Percentiles rank a stretch among this genome's conserved stretches.
These are phyloP conservation scores for Piper betle DNA, from an alignment of 164 flowering plant genomes.

Conservation along the genomic window DNA sequence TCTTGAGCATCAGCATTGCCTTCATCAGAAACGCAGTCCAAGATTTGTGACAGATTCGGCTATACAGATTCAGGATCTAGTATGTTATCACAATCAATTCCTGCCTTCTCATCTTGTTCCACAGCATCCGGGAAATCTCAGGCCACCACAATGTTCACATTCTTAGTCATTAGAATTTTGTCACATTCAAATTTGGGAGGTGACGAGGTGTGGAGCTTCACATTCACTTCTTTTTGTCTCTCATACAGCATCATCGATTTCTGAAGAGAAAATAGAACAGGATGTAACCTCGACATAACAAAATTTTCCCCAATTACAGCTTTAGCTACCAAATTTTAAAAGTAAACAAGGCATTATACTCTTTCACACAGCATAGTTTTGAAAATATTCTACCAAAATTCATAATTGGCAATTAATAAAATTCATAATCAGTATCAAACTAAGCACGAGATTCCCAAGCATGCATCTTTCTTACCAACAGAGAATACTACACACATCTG, in stretches of 20 bases:
- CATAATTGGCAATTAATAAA: too few species aligned
- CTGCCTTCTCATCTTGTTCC: slow-evolving; percentile 9
- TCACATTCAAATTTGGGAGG: slow-evolving; percentile 3
- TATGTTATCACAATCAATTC: neutral
- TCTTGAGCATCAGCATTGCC: too few species aligned
- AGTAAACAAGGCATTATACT: too few species aligned
- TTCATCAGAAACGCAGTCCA: neutral
- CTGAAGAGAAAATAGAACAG: slow-evolving; percentile 34
- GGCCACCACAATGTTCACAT: neutral
- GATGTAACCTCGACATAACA: too few species aligned
- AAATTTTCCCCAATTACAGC: neutral
- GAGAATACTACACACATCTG: too few species aligned
- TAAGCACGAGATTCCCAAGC: too few species aligned
- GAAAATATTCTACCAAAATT: too few species aligned
- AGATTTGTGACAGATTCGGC: slow-evolving; percentile 1
- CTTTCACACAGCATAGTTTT: too few species aligned
- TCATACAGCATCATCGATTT: slow-evolving; percentile 58
- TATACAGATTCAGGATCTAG: slow-evolving; percentile 4
- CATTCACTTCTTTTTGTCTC: slow-evolving; percentile 29
- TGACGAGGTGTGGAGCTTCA: neutral
- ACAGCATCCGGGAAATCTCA: neutral
- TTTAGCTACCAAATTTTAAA: neutral
- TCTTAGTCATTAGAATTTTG: neutral
- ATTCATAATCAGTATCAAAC: too few species aligned
- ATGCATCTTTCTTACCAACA: too few species aligned